Percentiles rank a stretch among this genome's conserved stretches.
Evolutionary conservation across 2,329 filamentous ascomycete genomes (phyloP).

Genomic region (Venturia oleaginea): DNA sequence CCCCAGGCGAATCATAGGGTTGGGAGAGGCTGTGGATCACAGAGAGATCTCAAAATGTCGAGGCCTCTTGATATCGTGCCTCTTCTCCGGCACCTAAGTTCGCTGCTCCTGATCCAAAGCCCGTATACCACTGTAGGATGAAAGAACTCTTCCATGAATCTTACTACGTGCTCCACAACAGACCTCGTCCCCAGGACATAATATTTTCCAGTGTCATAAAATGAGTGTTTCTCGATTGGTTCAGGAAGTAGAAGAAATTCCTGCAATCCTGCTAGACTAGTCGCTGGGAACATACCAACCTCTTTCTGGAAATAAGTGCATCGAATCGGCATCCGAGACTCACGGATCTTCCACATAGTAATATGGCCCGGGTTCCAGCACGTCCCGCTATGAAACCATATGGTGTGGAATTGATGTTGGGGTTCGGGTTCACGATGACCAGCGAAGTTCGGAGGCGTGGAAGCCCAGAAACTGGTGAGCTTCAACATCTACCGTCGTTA

Average conservation of each 20-base stretch:
- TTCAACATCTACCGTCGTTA: background rate
- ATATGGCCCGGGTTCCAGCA: background rate
- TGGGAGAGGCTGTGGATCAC: background rate
- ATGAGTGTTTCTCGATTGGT: background rate
- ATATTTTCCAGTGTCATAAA: background rate
- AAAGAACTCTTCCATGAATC: background rate
- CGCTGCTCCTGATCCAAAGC: background rate
- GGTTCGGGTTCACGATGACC: background rate
- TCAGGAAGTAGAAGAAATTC: background rate
- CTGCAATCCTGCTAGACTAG: background rate
- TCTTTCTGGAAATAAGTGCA: background rate
- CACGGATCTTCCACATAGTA: background rate
- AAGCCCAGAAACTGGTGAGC: background rate
- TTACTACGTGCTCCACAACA: background rate
- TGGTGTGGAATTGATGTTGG: background rate
- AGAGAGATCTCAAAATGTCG: background rate
- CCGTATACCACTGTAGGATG: background rate
- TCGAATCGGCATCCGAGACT: background rate
- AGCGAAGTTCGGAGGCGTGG: constrained; percentile 3
- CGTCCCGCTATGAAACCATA: background rate
- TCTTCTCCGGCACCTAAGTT: background rate
- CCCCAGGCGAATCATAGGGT: constrained; percentile 23
- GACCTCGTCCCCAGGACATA: background rate
- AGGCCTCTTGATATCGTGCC: background rate
- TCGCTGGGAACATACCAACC: background rate